Conservation (phyloP, 768 basidiomycete species). For the button mushroom (Agaricus bisporus) region DNA sequence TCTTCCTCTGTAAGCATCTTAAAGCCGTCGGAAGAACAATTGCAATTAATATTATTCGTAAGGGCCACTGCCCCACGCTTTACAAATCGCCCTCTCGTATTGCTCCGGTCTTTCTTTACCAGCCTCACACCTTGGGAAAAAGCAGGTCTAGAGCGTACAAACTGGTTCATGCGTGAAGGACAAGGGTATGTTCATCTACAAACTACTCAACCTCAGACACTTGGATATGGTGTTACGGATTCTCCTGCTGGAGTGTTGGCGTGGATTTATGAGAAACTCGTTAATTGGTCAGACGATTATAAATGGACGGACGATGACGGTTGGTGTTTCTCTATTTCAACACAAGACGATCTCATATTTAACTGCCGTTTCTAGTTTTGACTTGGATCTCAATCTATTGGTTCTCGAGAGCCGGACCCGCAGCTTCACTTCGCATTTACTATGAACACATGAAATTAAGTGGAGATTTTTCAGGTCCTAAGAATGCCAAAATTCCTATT, state of each 20-base stretch:
- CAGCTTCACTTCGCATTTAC: constrained; percentile 54
- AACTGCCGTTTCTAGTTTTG: constrained; percentile 30
- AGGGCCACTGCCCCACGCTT: constrained; percentile 18
- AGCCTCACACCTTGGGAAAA: constrained; percentile 26
- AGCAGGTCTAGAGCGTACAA: constrained; percentile 22
- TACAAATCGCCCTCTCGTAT: constrained; percentile 17
- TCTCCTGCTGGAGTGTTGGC: constrained; percentile 49
- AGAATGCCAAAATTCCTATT: constrained; percentile 29
- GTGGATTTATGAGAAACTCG: constrained; percentile 48
- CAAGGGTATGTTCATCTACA: constrained; percentile 34
- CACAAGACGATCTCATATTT: not conserved
- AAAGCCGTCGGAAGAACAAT: not conserved
- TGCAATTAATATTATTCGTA: not conserved
- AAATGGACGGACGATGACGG: constrained; percentile 54
- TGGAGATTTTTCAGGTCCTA: constrained; percentile 3
- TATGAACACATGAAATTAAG: constrained; percentile 34
- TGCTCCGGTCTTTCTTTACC: constrained; percentile 22
- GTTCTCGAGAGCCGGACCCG: constrained; percentile 53
- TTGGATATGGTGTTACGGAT: constrained; percentile 49
- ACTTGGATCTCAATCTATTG: constrained; percentile 56
- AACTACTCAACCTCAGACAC: constrained; percentile 43
- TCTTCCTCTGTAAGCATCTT: constrained; percentile 28
- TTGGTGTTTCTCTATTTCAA: constrained; percentile 5
- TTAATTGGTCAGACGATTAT: constrained; percentile 42
- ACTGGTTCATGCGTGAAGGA: constrained; percentile 23